Evolutionary conservation across 306 rosid genomes (phyloP), one percentile per base, ranked within the genome.

Genomic region (Quercus parvula): DNA sequence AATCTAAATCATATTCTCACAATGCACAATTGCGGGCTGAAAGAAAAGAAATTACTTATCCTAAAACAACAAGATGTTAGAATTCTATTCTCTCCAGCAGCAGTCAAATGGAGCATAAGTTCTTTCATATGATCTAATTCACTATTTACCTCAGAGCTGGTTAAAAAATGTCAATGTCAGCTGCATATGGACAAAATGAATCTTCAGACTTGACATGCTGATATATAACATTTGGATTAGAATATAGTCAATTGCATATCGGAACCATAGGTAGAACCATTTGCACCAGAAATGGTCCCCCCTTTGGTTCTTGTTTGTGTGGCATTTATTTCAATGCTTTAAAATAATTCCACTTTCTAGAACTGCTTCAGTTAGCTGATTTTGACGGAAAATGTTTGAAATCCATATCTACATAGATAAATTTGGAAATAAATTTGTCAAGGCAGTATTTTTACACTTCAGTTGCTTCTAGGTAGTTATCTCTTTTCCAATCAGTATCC

Each of bases 61-160:
- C 67, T 71, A 41, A 41, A 41, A 41, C 46, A 41, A 68, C 41
- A 51, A 70, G 24, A 56, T 10, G 27, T 18, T 25, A 74, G 24
- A 9, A 61, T 49, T 28, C 58, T 63, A 51, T 5, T 41, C 55
- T 69, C 77, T 74, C 19, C 69, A 66, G 74, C 84, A 75, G 59
- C 55, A 35, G 75, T 13, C 56, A 78, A 75, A 64, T 58, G 71
- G 22, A 75, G 30, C 11, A 15, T 13, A 67, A 55, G 58, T 64
- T 67, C 66, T 78, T 31, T 46, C 63, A 79, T 79, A 66, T 28
- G 20, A 71, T 78, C 62, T 52, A 66, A n/a, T 19, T 59, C 58
- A 25, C 38, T n/a, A n/a, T 41, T n/a, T 35, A 20, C 12, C 1
- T 14, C 30, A 63, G 11, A 13, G 6, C n/a, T 63, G 6, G n/a